These are phyloP conservation scores for Margaritispora aquatica DNA, from an alignment of 495 filamentous ascomycete species.

Conservation along the genomic window DNA sequence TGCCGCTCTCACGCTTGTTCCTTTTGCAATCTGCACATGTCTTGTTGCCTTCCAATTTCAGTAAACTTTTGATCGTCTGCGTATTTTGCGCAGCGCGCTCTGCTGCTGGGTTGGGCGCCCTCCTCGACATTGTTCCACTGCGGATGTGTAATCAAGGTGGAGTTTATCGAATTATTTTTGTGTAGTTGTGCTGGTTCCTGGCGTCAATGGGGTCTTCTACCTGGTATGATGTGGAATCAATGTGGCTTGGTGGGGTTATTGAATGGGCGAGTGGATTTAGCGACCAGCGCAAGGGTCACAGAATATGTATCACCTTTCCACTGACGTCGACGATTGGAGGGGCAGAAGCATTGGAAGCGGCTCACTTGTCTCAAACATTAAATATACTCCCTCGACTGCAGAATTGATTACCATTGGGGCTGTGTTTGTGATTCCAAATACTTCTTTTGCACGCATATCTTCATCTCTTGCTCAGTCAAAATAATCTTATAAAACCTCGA, in stretches of 20 bases:
- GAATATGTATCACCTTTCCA: too few species aligned
- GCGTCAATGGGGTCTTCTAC: background rate
- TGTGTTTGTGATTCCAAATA: constrained; percentile 19
- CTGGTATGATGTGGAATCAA: background rate
- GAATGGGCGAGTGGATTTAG: background rate
- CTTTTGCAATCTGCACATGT: constrained; percentile 97
- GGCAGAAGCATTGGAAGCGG: too few species aligned
- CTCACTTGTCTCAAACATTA: too few species aligned
- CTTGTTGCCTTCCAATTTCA: constrained; percentile 93
- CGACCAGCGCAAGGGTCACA: background rate
- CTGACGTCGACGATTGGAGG: constrained; percentile 5
- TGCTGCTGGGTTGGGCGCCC: constrained; percentile 66
- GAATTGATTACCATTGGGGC: too few species aligned
- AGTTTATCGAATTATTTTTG: constrained; percentile 2
- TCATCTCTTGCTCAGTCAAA: background rate
- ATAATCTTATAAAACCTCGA: constrained; percentile 13
- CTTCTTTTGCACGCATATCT: background rate
- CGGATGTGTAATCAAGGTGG: constrained; percentile 12
- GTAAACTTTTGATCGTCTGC: constrained; percentile 80
- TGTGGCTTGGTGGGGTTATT: background rate
- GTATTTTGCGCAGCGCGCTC: constrained; percentile 86
- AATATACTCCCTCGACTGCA: too few species aligned
- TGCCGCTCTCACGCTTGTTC: constrained; percentile 79
- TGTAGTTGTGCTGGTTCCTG: background rate
- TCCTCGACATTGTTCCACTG: constrained; percentile 70